These are phyloP conservation scores for Rhodamnia rubescens DNA, from an alignment of 345 rosid genomes.

Conservation along the genomic window DNA sequence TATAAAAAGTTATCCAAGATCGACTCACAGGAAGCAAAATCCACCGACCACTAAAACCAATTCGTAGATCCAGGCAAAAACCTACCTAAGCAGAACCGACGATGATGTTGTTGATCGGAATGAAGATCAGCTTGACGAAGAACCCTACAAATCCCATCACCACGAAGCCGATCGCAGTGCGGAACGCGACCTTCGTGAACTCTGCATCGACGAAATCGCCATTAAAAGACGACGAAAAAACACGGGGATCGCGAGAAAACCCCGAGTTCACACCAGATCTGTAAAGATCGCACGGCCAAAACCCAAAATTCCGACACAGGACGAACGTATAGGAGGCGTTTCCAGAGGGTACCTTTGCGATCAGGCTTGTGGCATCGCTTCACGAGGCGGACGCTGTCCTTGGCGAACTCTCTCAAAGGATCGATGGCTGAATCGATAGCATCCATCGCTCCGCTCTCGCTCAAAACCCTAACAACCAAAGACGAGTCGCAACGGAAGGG, in stretches of 20 bases:
- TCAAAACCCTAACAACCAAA: neutral
- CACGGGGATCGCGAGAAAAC: neutral
- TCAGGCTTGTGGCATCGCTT: slow-evolving; percentile 82
- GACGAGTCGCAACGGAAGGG: neutral
- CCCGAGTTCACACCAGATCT: neutral
- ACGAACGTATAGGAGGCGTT: neutral
- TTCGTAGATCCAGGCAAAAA: neutral
- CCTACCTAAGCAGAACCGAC: slow-evolving; percentile 52
- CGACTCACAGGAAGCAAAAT: neutral
- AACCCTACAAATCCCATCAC: slow-evolving; percentile 88
- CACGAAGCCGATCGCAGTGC: slow-evolving; percentile 78
- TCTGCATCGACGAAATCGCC: slow-evolving; percentile 16
- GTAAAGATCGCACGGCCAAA: neutral
- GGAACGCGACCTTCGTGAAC: slow-evolving; percentile 69
- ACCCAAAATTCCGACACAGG: neutral
- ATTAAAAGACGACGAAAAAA: neutral
- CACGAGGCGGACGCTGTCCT: slow-evolving; percentile 71
- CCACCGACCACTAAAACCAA: neutral
- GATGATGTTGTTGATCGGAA: slow-evolving; percentile 85
- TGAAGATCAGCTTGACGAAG: slow-evolving; percentile 72
- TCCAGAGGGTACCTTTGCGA: slow-evolving; percentile 36
- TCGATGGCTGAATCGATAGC: slow-evolving; percentile 51
- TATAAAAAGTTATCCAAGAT: neutral
- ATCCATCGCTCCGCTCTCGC: slow-evolving; percentile 28
- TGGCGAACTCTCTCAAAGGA: slow-evolving; percentile 70